Percentiles rank a stretch among this genome's conserved stretches.
Evolutionary conservation across 1,284 basidiomycete species (phyloP).

Genomic region (Neolentinus lepideus): DNA sequence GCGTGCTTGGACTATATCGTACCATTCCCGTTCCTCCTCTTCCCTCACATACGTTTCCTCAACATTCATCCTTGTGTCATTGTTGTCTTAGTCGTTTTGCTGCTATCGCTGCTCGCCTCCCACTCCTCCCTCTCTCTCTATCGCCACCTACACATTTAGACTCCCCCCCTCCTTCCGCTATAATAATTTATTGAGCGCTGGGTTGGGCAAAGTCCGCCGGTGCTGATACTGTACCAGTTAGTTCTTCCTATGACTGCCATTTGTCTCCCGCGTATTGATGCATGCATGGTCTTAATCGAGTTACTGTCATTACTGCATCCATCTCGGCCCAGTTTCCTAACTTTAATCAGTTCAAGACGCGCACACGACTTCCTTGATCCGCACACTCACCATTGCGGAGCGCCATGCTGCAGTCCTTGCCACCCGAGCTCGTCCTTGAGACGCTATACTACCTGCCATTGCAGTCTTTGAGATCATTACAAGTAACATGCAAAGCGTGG

Average conservation of each 20-base stretch:
- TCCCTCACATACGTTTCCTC: background rate
- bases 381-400: no score
- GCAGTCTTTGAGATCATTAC: conserved; percentile 23
- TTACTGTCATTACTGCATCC: no score
- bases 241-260: background rate
- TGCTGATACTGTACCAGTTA: background rate
- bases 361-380: no score
- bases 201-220: background rate
- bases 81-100: background rate
- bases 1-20: background rate
- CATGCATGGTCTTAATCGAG: background rate
- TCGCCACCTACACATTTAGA: background rate
- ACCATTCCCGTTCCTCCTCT: background rate
- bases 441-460: conserved; percentile 32
- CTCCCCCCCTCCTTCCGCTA: background rate
- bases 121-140: background rate
- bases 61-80: background rate
- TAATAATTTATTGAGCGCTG: background rate
- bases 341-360: background rate
- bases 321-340: background rate
- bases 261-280: background rate
- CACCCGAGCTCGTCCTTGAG: conserved; percentile 35
- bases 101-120: background rate
- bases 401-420: conserved; percentile 17
- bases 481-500: conserved; percentile 33